Evolutionary conservation across 129 eudicot genomes (phyloP).

Genomic region (Helianthus tuberosus): DNA sequence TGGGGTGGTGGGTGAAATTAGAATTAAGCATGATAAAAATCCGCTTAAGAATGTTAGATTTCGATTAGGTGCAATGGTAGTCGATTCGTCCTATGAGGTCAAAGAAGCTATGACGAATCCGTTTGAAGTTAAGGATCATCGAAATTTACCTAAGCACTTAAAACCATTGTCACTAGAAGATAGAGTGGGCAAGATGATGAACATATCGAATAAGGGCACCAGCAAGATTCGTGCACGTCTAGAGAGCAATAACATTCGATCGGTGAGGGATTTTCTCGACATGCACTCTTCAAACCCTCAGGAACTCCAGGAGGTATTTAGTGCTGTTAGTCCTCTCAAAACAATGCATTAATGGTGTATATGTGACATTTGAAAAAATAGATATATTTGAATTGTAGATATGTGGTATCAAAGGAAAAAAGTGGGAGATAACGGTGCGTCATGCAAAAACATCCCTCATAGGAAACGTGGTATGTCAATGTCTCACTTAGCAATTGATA

Average conservation of each 20-base stretch:
- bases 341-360: background rate
- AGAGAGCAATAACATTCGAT: background rate
- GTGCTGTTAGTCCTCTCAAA: background rate
- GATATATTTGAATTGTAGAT: constrained; percentile 18
- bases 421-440: constrained; percentile 29
- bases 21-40: constrained; percentile 21
- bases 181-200: constrained; percentile 23
- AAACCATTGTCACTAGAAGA: constrained; percentile 25
- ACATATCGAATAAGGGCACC: constrained; percentile 18
- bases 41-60: constrained; percentile 15
- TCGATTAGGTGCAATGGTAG: constrained; percentile 32
- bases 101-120: constrained; percentile 17
- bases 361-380: background rate
- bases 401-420: constrained; percentile 21
- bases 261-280: constrained; percentile 35
- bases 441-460: constrained; percentile 40
- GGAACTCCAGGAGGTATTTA: constrained; percentile 37
- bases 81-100: background rate
- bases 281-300: constrained; percentile 17
- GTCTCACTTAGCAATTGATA: background rate
- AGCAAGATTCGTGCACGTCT: constrained; percentile 26
- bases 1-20: constrained; percentile 21
- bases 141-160: constrained; percentile 1
- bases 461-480: background rate
- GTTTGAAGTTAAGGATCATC: constrained; percentile 30